A percentile compares a stretch with the other conserved stretches of the same genome.
These are phyloP conservation scores for Stagonosporopsis cucurbitacearum DNA, from an alignment of 2,329 filamentous ascomycete genomes.

Conservation along the genomic window DNA sequence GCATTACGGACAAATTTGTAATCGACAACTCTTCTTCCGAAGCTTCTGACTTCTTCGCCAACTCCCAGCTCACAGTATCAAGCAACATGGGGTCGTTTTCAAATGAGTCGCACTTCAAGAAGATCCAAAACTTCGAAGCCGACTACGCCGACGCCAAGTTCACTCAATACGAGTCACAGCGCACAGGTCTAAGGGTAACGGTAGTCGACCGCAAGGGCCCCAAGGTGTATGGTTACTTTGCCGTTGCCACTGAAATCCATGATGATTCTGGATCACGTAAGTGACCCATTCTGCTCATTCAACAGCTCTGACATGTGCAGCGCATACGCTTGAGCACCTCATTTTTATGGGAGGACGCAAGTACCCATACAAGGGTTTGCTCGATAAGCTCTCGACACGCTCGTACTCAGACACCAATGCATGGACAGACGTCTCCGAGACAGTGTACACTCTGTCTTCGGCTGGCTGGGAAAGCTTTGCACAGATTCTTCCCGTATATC, in stretches of 20 bases:
- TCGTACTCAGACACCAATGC: slow-evolving; percentile 95
- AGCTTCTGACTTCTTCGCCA: background rate
- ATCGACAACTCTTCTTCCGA: background rate
- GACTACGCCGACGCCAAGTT: slow-evolving; percentile 89
- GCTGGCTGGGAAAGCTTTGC: slow-evolving; percentile 98
- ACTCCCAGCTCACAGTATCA: slow-evolving; percentile 16
- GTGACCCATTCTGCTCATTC: slow-evolving; percentile 7
- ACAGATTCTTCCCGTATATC: slow-evolving; percentile 89
- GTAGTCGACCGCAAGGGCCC: slow-evolving; percentile 91
- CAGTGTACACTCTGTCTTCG: slow-evolving; percentile 92
- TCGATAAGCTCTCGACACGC: slow-evolving; percentile 91
- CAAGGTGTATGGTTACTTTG: slow-evolving; percentile 90
- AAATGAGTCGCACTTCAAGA: slow-evolving; percentile 71
- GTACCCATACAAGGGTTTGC: slow-evolving; percentile 91
- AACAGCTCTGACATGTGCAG: slow-evolving; percentile 28
- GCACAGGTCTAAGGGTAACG: slow-evolving; percentile 92
- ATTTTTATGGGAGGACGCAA: slow-evolving; percentile 79
- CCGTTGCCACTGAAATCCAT: slow-evolving; percentile 94
- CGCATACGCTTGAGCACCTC: slow-evolving; percentile 61
- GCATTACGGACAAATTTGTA: slow-evolving; percentile 6
- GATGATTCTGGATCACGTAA: slow-evolving; percentile 88
- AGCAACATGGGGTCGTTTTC: slow-evolving; percentile 41
- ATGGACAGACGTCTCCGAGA: slow-evolving; percentile 96
- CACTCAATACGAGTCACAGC: slow-evolving; percentile 93
- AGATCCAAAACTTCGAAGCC: slow-evolving; percentile 82